These are phyloP conservation scores for Cladosporium velox DNA, from an alignment of 2,329 filamentous ascomycete genomes.

Conservation along the genomic window DNA sequence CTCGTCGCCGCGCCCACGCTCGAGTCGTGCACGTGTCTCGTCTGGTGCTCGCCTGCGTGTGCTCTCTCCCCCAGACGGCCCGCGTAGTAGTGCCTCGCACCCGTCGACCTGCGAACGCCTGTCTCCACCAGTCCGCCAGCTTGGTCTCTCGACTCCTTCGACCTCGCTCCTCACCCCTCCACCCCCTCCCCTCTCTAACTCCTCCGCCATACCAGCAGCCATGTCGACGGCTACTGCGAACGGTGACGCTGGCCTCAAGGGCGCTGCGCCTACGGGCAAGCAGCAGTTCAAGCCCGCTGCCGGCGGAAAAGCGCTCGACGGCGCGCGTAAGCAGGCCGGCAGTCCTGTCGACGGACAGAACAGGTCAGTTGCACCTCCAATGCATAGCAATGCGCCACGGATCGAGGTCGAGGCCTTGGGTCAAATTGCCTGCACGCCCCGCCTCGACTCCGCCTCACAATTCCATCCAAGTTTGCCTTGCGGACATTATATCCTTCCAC, in stretches of 20 bases:
- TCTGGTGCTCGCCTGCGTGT: background rate
- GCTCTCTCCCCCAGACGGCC: background rate
- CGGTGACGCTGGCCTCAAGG: constrained; percentile 30
- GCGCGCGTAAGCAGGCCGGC: constrained; percentile 56
- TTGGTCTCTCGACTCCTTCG: constrained; percentile 3
- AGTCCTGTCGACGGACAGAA: constrained; percentile 57
- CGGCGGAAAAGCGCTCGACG: constrained; percentile 54
- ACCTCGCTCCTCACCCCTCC: constrained; percentile 20
- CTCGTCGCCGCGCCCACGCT: background rate
- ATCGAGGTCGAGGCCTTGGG: background rate
- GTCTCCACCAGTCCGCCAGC: constrained; percentile 5
- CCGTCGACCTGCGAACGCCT: constrained; percentile 5
- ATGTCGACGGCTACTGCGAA: constrained; percentile 37
- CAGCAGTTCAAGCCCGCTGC: constrained; percentile 53
- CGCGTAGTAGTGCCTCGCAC: background rate
- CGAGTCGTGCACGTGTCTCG: constrained; percentile 5
- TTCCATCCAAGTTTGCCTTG: constrained; percentile 18
- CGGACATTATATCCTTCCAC: constrained; percentile 7
- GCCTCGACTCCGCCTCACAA: constrained; percentile 5
- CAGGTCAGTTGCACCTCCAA: constrained; percentile 50
- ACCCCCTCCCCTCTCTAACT: constrained; percentile 22
- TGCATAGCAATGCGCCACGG: background rate
- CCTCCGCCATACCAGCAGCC: constrained; percentile 22
- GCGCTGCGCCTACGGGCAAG: constrained; percentile 26
- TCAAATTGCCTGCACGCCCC: background rate